Evolutionary conservation across 495 filamentous ascomycete species (phyloP).

Genomic region (Achaetomiella virescens): DNA sequence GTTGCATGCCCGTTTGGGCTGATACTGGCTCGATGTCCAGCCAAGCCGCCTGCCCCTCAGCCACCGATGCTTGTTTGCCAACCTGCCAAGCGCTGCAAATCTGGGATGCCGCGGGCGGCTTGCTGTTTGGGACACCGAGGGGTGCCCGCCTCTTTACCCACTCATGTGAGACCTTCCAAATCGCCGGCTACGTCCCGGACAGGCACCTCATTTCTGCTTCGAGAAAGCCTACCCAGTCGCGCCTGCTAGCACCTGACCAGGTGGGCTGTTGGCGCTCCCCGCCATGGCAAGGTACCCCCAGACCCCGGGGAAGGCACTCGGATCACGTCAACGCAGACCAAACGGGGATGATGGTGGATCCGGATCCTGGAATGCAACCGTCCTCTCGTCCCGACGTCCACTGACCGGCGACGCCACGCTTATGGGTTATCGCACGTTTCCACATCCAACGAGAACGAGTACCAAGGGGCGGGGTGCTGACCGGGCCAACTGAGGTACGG

Average conservation of each 20-base stretch:
- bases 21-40: neutral
- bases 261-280: no score
- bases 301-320: no score
- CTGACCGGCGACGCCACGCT: no score
- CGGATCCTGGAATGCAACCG: no score
- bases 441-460: no score
- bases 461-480: no score
- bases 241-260: neutral
- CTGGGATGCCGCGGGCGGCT: neutral
- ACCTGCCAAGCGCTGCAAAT: neutral
- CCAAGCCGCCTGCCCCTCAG: neutral
- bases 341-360: no score
- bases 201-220: neutral
- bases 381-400: no score
- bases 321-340: no score
- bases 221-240: neutral
- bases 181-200: neutral
- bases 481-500: neutral
- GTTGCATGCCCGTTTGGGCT: neutral
- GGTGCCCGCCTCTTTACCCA: neutral
- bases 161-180: neutral
- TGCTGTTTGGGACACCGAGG: constrained; percentile 9
- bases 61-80: neutral
- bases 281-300: no score
- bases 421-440: no score